These are phyloP conservation scores for Echites panduratus DNA, from an alignment of 257 asterid genomes.

Conservation along the genomic window DNA sequence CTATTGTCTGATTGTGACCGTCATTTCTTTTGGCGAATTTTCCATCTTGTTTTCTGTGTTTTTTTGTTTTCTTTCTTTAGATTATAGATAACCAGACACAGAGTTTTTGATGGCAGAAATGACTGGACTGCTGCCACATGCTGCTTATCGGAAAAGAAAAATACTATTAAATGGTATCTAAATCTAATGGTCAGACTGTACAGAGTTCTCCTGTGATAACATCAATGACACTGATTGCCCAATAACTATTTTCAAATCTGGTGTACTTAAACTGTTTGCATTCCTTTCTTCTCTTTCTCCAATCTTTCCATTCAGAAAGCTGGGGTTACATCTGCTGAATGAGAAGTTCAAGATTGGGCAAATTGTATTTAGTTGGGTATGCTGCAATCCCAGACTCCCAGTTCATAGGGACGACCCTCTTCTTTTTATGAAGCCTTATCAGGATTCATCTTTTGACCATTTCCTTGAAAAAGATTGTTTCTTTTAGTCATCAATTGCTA, in stretches of 20 bases:
- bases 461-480: slow-evolving; percentile 40
- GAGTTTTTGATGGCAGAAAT: neutral
- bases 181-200: slow-evolving; percentile 22
- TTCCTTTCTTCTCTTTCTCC: no score
- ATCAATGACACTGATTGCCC: slow-evolving; percentile 24
- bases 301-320: no score
- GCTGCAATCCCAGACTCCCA: neutral
- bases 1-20: slow-evolving; percentile 41
- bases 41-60: slow-evolving; percentile 8
- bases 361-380: slow-evolving; percentile 10
- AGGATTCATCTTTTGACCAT: slow-evolving; percentile 33
- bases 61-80: slow-evolving; percentile 19
- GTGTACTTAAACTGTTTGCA: slow-evolving; percentile 22
- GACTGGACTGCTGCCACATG: neutral
- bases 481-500: slow-evolving; percentile 23
- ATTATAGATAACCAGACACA: slow-evolving; percentile 16
- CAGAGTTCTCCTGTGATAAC: slow-evolving; percentile 24
- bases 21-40: neutral
- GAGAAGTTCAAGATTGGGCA: neutral
- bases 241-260: slow-evolving; percentile 13
- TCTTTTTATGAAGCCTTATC: slow-evolving; percentile 25
- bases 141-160: slow-evolving; percentile 17
- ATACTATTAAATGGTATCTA: neutral
- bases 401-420: slow-evolving; percentile 27
- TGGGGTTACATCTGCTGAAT: no score